phyloP scores from a whole-genome alignment of 1,284 basidiomycete genomes.

The Fereydounia khargensis region DNA sequence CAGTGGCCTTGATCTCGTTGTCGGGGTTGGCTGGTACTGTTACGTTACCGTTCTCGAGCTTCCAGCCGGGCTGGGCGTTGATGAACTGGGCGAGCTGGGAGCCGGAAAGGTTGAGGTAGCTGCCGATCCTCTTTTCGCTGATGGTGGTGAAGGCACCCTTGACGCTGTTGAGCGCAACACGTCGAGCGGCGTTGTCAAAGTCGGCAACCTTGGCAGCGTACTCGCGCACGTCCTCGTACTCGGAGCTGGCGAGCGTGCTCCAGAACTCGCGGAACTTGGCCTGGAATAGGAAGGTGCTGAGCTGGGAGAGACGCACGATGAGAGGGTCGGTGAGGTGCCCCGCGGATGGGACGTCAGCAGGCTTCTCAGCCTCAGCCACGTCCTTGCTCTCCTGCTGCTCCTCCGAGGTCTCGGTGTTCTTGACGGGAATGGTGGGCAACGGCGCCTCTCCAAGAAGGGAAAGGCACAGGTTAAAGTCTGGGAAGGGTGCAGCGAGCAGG shows the following conservation, averaged over 20 bases:
- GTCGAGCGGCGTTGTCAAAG: conserved; percentile 75
- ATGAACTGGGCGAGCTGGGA: conserved; percentile 69
- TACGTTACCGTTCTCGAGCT: conserved; percentile 68
- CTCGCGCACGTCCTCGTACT: conserved; percentile 74
- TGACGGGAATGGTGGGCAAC: conserved; percentile 19
- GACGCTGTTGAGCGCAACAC: conserved; percentile 73
- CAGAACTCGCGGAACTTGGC: conserved; percentile 91
- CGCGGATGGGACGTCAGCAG: conserved; percentile 58
- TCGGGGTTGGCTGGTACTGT: conserved; percentile 64
- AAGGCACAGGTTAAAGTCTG: conserved; percentile 88
- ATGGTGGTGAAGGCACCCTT: conserved; percentile 77
- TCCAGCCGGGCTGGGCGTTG: conserved; percentile 70
- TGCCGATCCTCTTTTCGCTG: conserved; percentile 67
- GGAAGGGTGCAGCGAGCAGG: conserved; percentile 73
- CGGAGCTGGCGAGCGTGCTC: conserved; percentile 60
- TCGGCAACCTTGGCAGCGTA: conserved; percentile 77
- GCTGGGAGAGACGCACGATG: conserved; percentile 71
- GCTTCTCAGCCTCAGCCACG: conserved; percentile 15
- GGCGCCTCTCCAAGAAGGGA: conserved; percentile 74
- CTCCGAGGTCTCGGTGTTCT: conserved; percentile 28
- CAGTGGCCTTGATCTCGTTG: conserved; percentile 89
- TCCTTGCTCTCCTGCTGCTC: conserved; percentile 16
- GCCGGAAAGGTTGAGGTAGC: conserved; percentile 73
- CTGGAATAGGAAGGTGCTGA: conserved; percentile 76
- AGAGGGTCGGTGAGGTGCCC: conserved; percentile 60